Evolutionary conservation across 352 stramenopile genomes (phyloP), one percentile per base, ranked within the genome.

Genomic region (Thraustotheca clavata): DNA sequence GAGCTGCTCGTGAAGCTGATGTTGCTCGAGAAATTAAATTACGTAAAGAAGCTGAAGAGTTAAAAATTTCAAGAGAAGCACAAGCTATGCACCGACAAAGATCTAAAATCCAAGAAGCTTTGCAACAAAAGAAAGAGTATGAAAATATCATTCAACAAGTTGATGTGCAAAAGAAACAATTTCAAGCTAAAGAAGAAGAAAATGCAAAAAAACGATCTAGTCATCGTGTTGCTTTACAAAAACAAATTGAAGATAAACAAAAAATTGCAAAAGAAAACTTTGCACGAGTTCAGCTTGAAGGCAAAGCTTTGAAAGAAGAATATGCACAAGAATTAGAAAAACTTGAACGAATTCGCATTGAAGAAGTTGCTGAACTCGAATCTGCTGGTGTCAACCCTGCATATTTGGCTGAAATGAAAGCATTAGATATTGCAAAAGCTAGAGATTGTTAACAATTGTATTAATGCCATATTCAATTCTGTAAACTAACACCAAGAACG

Each of bases 361-460:
- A 95, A 69, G 89, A 97, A 69, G 84, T 97, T 6, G 61, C 79
- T 0, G 84, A 96, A 48, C 80, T 98, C 32, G 83, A 89, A 46
- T 62, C 80, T 54, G 83, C 88, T 43, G 90, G 90, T 29, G 87
- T 96, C 62, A 94, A 96, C 61, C 84, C 90, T 29, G 72, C 88
- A 20, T 98, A 98, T 68, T 76, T 96, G 33, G 83, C 79, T 8
- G 91, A 98, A 75, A 96, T 97, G 80, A 90, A 89, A 49, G 85
- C 76, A 7, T 70, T 96, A 41, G 89, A 97, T 75, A 96, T 98
- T 59, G 76, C 82, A 33, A 94, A 89, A 39, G 46, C 57, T 4
- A 27, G 57, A 39, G 57, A 65, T n/a, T 41, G 57, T 39, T 65
- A 54, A 52, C n/a, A n/a, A n/a, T n/a, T n/a, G n/a, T n/a, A n/a